Percentiles rank a stretch among this genome's conserved stretches.
phyloP scores from a whole-genome alignment of 2,329 filamentous ascomycete species.

The Verruconis gallopava region DNA sequence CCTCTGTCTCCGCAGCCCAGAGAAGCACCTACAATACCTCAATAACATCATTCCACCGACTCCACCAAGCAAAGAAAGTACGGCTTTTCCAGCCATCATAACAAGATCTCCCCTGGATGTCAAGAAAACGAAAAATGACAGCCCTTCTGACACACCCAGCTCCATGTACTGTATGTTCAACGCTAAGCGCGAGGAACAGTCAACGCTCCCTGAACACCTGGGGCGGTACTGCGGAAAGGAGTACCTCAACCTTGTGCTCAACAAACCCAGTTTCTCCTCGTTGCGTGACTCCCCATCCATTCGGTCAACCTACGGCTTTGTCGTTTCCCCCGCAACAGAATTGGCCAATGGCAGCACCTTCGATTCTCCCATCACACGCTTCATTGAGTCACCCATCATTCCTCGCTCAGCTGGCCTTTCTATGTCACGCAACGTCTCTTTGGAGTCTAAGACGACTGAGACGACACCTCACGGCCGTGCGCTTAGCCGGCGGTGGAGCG shows the following conservation, averaged over 20 bases:
- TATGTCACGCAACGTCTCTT: neutral
- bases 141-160: too few relatives aligned
- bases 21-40: conserved; percentile 6
- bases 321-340: neutral
- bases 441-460: neutral
- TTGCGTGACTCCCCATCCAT: neutral
- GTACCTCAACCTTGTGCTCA: neutral
- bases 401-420: neutral
- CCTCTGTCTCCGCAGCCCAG: neutral
- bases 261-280: neutral
- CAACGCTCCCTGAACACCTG: too few relatives aligned
- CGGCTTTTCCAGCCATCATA: too few relatives aligned
- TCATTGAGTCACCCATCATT: neutral
- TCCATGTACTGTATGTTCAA: too few relatives aligned
- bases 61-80: conserved; percentile 5
- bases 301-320: neutral
- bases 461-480: neutral
- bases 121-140: too few relatives aligned
- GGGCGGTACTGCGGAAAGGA: neutral
- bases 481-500: conserved; percentile 5
- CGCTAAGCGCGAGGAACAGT: conserved; percentile 1
- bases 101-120: too few relatives aligned
- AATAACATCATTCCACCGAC: conserved; percentile 5
- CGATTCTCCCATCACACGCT: neutral
- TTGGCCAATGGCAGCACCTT: neutral